Evolutionary conservation across 108 stramenopile genomes (phyloP).

Genomic region (Discostella stelligeroides): DNA sequence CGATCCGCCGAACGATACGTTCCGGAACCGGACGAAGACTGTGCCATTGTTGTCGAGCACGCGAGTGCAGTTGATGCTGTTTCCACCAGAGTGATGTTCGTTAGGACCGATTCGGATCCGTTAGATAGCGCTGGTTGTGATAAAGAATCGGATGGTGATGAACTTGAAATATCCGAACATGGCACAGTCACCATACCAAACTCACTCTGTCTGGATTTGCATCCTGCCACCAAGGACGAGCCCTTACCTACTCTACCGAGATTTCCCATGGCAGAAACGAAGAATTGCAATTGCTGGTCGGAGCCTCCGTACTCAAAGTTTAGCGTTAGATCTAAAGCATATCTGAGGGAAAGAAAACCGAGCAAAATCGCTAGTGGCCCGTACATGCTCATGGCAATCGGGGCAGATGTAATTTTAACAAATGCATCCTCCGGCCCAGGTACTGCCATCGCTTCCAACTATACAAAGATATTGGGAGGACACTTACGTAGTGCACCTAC

Average conservation of each 20-base stretch:
- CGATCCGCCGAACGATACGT: conserved; percentile 23
- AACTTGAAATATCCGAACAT: neutral
- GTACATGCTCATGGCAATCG: conserved; percentile 66
- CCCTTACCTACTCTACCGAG: conserved; percentile 30
- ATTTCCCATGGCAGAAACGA: conserved; percentile 38
- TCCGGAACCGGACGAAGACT: conserved; percentile 19
- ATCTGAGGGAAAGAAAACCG: conserved; percentile 59
- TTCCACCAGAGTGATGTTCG: too few species aligned
- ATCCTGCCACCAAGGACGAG: neutral
- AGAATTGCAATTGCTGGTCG: conserved; percentile 75
- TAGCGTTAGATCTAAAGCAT: conserved; percentile 69
- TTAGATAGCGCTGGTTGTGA: too few species aligned
- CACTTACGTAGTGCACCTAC: conserved; percentile 66
- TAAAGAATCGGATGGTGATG: too few species aligned
- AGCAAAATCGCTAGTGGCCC: conserved; percentile 64
- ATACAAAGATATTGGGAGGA: conserved; percentile 67
- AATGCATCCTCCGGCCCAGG: conserved; percentile 41
- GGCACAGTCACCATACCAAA: too few species aligned
- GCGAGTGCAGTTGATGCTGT: neutral
- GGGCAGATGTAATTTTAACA: conserved; percentile 80
- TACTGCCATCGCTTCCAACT: conserved; percentile 20
- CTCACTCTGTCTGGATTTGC: too few species aligned
- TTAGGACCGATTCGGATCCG: conserved; percentile 28
- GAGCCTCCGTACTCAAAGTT: conserved; percentile 62
- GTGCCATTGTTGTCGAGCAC: neutral